Evolutionary conservation across 2,329 filamentous ascomycete species (phyloP), one percentile per base, ranked within the genome.

Genomic region (Incumbomyces lentus): DNA sequence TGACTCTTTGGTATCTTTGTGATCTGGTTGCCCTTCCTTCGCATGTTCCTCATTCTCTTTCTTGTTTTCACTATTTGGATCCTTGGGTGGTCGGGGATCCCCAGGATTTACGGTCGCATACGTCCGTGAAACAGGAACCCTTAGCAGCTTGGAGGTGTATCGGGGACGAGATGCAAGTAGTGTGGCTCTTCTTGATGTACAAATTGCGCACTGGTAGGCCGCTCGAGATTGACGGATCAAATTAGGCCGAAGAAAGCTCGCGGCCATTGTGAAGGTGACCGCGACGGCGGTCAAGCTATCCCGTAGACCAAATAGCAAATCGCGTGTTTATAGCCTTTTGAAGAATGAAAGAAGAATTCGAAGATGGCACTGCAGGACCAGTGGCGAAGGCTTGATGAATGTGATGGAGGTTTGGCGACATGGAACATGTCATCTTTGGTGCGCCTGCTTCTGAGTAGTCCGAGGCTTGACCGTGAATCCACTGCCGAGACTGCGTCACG

Each of bases 191-290:
- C 69, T 68, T 52, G 44, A 48, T 17, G 70, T 66, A 59, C 72
- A 70, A 46, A 74, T 64, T 51, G 73, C 65, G 58, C 69, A 66
- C 60, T 73, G 72, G 59, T 75, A 68, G 55, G 73, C 72, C 55
- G 74, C 68, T 64, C 74, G 75, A 49, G 77, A 75, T 19, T 50
- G 50, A 14, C 55, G 55, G 37, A 57, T 44, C 43, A 57, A 43
- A 31, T 53, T 52, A 43, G 53, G 53, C 47, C 52, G 49, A 46
- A 57, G 46, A 48, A 49, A 53, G 41, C 54, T 54, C 36, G 50
- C 50, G 49, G 52, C 55, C 53, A 55, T 57, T 30, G 35, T 48
- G 26, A 30, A 40, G 22, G 37, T 29, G 39, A 37, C 11, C 47
- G 46, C 36, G 18, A 17, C 37, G 14, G 37, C 26, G 44, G 37